phyloP scores from a whole-genome alignment of 2,329 filamentous ascomycete genomes.

The Fusarium gaditjirri region DNA sequence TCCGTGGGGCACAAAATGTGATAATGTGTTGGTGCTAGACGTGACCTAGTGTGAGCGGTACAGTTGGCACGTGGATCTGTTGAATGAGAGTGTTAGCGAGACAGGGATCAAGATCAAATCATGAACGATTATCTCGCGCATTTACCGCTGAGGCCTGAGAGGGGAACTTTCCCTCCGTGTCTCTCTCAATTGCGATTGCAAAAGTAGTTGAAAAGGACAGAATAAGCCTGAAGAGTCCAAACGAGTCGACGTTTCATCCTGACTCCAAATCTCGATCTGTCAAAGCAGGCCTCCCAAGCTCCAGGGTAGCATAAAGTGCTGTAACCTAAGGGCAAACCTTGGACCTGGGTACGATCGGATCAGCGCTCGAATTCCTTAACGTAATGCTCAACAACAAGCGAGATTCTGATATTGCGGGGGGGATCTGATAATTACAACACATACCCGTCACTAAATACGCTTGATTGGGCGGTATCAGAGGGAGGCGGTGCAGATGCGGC shows the following conservation, averaged over 20 bases:
- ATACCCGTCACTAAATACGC: background rate
- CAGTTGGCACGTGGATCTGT: conserved; percentile 4
- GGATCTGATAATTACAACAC: background rate
- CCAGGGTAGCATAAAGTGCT: background rate
- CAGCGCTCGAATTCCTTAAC: background rate
- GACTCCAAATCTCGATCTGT: background rate
- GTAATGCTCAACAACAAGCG: background rate
- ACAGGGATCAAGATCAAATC: background rate
- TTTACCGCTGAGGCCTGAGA: background rate
- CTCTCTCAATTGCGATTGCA: background rate
- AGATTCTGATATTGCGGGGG: background rate
- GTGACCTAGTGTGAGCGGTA: background rate
- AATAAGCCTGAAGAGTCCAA: background rate
- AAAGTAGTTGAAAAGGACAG: background rate
- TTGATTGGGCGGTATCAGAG: background rate
- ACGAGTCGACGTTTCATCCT: background rate
- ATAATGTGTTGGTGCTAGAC: background rate
- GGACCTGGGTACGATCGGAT: background rate
- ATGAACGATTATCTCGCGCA: background rate
- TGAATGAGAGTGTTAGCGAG: background rate
- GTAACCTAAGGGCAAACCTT: background rate
- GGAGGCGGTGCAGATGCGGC: background rate
- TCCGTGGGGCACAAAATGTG: background rate
- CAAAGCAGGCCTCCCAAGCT: background rate
- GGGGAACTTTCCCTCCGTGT: background rate